Evolutionary conservation across 768 basidiomycete genomes (phyloP).

Genomic region (Russula dissimulans): DNA sequence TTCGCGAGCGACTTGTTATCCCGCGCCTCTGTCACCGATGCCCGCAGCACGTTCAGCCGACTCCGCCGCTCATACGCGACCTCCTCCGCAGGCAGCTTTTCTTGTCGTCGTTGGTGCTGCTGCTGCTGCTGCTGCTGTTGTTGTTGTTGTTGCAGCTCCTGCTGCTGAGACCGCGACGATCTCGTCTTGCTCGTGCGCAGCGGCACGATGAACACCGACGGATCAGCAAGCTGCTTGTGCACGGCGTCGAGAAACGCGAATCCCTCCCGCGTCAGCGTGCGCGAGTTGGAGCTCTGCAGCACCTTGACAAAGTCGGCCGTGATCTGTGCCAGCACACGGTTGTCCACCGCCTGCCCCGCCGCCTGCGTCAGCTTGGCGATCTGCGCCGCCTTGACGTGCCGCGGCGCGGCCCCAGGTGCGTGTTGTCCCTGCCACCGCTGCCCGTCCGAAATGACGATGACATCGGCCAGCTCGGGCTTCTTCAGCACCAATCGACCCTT

Average conservation of each 20-base stretch:
- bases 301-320: slow-evolving; percentile 55
- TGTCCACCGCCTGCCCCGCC: slow-evolving; percentile 42
- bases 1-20: slow-evolving; percentile 49
- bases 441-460: slow-evolving; percentile 42
- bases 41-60: slow-evolving; percentile 47
- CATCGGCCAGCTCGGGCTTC: slow-evolving; percentile 22
- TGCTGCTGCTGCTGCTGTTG: too few species aligned
- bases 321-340: slow-evolving; percentile 40
- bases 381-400: slow-evolving; percentile 44
- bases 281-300: slow-evolving; percentile 56
- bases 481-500: slow-evolving; percentile 4
- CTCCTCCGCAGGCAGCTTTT: slow-evolving; percentile 19
- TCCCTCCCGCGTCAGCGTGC: slow-evolving; percentile 59
- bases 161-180: slow-evolving; percentile 25
- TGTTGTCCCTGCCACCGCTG: slow-evolving; percentile 22
- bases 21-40: slow-evolving; percentile 42
- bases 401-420: slow-evolving; percentile 25
- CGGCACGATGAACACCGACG: slow-evolving; percentile 49
- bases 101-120: too few species aligned
- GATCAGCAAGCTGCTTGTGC: slow-evolving; percentile 61
- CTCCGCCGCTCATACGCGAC: slow-evolving; percentile 35
- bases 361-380: slow-evolving; percentile 40
- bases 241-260: slow-evolving; percentile 62
- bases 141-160: slow-evolving; percentile 21
- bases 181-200: slow-evolving; percentile 34